phyloP scores from a whole-genome alignment of 2,329 filamentous ascomycete species.

The Stenocarpella maydis region DNA sequence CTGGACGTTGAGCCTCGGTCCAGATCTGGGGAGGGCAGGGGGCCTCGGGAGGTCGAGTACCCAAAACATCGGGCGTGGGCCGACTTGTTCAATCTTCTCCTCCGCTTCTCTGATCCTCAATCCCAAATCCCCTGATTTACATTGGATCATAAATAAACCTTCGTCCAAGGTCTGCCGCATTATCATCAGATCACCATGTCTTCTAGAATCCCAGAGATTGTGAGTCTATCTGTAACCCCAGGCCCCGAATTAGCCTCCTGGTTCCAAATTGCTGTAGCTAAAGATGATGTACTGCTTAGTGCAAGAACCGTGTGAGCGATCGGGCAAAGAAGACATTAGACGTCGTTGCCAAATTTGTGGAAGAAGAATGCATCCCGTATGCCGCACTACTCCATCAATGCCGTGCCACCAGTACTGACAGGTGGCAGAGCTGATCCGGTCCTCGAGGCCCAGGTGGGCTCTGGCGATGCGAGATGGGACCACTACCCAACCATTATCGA shows the following conservation, averaged over 20 bases:
- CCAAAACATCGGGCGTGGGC: constrained; percentile 9
- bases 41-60: constrained; percentile 20
- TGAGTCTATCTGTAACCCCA: constrained; percentile 32
- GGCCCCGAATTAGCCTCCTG: neutral
- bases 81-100: neutral
- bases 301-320: constrained; percentile 75
- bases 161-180: neutral
- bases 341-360: constrained; percentile 92
- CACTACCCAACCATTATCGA: constrained; percentile 83
- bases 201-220: constrained; percentile 40
- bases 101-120: neutral
- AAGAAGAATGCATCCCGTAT: constrained; percentile 90
- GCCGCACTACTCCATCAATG: constrained; percentile 38
- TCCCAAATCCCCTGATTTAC: neutral
- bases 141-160: neutral
- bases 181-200: constrained; percentile 37
- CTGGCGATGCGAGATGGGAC: constrained; percentile 80
- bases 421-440: constrained; percentile 75
- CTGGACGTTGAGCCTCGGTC: constrained; percentile 18
- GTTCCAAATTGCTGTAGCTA: neutral
- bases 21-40: constrained; percentile 13
- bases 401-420: constrained; percentile 9
- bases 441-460: constrained; percentile 80
- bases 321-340: constrained; percentile 85
- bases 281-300: constrained; percentile 44